Evolutionary conservation across 768 basidiomycete genomes (phyloP), one percentile per base, ranked within the genome.

Genomic region (Termitomyces sp.): DNA sequence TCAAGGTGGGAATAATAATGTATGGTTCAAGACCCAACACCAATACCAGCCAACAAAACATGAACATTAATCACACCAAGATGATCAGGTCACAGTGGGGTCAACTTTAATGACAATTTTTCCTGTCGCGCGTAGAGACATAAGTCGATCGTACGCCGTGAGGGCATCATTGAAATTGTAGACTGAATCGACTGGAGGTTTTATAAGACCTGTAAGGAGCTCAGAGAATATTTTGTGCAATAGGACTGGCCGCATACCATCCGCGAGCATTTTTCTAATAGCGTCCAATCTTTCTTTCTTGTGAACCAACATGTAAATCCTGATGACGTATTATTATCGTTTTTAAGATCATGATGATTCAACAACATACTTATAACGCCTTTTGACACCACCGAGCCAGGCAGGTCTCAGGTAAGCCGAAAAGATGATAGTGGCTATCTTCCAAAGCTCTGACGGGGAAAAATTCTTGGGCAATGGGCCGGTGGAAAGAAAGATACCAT

Each of bases 81-180:
- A 36, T 26, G 16, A 33, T 56, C 39, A 65, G 36, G 37, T n/a
- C 27, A 59, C 34, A 37, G 43, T 53, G 32, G 51, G 57, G 44
- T 65, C 65, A 24, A 86, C 69, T 59, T 77, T 82, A 24, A 91
- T 78, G 3, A 89, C 76, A 3, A 91, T 78, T 67, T 90, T 90
- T 0, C 90, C 90, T 4, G 75, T 80, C 1, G 86, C 83, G 20
- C 81, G 74, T 5, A 74, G 69, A 1, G 81, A 78, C 78, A 85
- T 73, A 8, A 87, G 66, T 51, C 78, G 74, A 13, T 86, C 84
- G 64, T 87, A 92, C 0, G 88, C 90, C 56, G 81, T 71, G 53
- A 81, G 67, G 2, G 70, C 82, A 5, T 88, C 82, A 34, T 81
- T 76, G 50, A 89, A 88, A 3, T 67, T 70, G 56, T 75, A 80